Conservation (phyloP, 2,329 filamentous ascomycete species). For the Trichoderma aggressivum region DNA sequence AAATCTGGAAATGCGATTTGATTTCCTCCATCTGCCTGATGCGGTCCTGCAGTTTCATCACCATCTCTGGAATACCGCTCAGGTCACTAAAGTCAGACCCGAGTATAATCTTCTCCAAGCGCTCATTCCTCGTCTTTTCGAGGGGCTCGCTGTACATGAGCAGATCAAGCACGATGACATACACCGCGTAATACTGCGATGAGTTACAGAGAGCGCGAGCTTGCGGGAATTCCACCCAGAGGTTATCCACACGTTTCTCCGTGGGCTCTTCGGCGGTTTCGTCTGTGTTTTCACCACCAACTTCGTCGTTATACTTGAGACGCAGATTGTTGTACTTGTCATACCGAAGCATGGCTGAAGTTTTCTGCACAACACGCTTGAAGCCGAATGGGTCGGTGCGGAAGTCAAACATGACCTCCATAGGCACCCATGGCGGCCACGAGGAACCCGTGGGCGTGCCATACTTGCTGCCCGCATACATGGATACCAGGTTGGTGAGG, state of each 20-base stretch:
- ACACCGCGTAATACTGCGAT: conserved; percentile 94
- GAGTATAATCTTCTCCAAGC: conserved; percentile 97
- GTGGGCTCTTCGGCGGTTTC: conserved; percentile 51
- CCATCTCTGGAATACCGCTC: conserved; percentile 88
- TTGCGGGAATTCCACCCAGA: conserved; percentile 95
- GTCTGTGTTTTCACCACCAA: conserved; percentile 59
- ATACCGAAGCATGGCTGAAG: conserved; percentile 88
- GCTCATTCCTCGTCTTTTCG: conserved; percentile 94
- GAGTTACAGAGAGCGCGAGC: conserved; percentile 96
- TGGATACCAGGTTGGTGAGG: conserved; percentile 74
- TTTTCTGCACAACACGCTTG: conserved; percentile 93
- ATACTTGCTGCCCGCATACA: conserved; percentile 93
- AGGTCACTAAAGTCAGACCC: conserved; percentile 98
- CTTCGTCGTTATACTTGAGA: conserved; percentile 94
- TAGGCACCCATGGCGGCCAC: conserved; percentile 97
- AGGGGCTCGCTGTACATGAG: conserved; percentile 93
- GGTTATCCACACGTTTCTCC: conserved; percentile 86
- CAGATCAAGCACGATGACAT: conserved; percentile 94
- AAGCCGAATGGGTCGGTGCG: conserved; percentile 94
- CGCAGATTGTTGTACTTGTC: conserved; percentile 98
- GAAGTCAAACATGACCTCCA: conserved; percentile 99
- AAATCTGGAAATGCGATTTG: conserved; percentile 92
- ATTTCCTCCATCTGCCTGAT: conserved; percentile 95
- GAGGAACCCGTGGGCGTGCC: conserved; percentile 78
- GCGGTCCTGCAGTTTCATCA: conserved; percentile 83